phyloP scores from a whole-genome alignment of 2,329 filamentous ascomycete species.

The Paracamarosporium sp. region DNA sequence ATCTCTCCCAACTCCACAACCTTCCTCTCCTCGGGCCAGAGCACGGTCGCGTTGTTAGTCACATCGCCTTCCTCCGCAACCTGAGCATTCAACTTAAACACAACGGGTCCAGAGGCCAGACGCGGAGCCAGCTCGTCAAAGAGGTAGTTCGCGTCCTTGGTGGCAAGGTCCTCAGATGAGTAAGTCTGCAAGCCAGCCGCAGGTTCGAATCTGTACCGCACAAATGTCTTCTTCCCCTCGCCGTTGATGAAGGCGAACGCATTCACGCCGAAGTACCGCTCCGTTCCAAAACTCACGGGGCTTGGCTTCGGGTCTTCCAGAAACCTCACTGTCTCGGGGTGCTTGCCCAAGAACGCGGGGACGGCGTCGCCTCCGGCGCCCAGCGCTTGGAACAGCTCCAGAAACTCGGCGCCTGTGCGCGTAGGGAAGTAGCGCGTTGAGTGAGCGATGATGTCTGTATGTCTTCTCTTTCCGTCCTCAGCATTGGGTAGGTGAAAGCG shows the following conservation, averaged over 20 bases:
- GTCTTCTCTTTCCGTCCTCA: slow-evolving; percentile 48
- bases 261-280: slow-evolving; percentile 58
- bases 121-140: slow-evolving; percentile 56
- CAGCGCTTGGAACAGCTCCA: slow-evolving; percentile 55
- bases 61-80: slow-evolving; percentile 57
- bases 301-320: slow-evolving; percentile 58
- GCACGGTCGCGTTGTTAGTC: slow-evolving; percentile 56
- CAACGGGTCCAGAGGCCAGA: slow-evolving; percentile 45
- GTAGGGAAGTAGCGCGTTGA: slow-evolving; percentile 61
- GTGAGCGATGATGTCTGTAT: slow-evolving; percentile 65
- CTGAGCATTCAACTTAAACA: slow-evolving; percentile 59
- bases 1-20: slow-evolving; percentile 60
- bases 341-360: slow-evolving; percentile 51
- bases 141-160: slow-evolving; percentile 53
- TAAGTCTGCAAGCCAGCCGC: slow-evolving; percentile 51
- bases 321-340: slow-evolving; percentile 58
- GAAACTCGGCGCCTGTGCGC: slow-evolving; percentile 60
- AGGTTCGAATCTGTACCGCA: slow-evolving; percentile 60
- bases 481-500: slow-evolving; percentile 58
- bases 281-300: slow-evolving; percentile 57
- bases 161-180: slow-evolving; percentile 45
- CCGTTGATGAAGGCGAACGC: slow-evolving; percentile 56
- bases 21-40: slow-evolving; percentile 61
- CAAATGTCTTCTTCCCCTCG: slow-evolving; percentile 51
- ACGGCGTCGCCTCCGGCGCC: slow-evolving; percentile 39